phyloP scores from a whole-genome alignment of 2,329 filamentous ascomycete species.

The Ophiocordyceps camponoti-leonardi region DNA sequence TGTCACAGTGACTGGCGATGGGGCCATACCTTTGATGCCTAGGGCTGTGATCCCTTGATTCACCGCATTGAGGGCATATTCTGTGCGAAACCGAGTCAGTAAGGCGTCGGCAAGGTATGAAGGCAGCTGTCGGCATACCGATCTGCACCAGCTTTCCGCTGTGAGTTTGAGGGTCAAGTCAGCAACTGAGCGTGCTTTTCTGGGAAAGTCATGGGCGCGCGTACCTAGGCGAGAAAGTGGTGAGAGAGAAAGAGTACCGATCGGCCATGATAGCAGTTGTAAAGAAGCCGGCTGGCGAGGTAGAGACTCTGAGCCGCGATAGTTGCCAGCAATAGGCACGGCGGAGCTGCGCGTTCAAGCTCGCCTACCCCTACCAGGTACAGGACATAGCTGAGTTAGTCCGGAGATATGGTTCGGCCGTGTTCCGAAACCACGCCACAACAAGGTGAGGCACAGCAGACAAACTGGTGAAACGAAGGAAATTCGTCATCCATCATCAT shows the following conservation, averaged over 20 bases:
- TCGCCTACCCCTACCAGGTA: constrained; percentile 3
- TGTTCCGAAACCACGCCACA: constrained; percentile 1
- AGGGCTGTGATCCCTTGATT: constrained; percentile 98
- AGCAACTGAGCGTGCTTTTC: constrained; percentile 8
- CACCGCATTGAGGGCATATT: constrained; percentile 97
- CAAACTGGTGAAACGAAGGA: neutral
- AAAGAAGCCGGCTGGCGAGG: neutral
- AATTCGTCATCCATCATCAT: neutral
- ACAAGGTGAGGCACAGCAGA: neutral
- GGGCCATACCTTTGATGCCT: constrained; percentile 78
- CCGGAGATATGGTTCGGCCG: constrained; percentile 13
- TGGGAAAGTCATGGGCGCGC: constrained; percentile 8
- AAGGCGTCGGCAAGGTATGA: neutral
- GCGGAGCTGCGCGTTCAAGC: constrained; percentile 21
- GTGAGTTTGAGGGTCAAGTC: constrained; percentile 21
- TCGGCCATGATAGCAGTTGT: constrained; percentile 59
- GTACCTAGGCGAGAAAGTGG: constrained; percentile 98
- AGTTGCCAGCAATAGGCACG: constrained; percentile 14
- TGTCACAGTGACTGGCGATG: neutral
- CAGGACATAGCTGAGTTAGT: neutral
- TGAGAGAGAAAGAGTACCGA: constrained; percentile 97
- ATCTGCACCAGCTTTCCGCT: constrained; percentile 99
- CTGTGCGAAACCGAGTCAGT: constrained; percentile 26
- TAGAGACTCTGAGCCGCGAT: constrained; percentile 12
- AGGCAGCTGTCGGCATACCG: constrained; percentile 29